A percentile compares a stretch with the other conserved stretches of the same genome.
Conservation (phyloP, 2,329 filamentous ascomycete genomes). For the Lizonia empirigonia region DNA sequence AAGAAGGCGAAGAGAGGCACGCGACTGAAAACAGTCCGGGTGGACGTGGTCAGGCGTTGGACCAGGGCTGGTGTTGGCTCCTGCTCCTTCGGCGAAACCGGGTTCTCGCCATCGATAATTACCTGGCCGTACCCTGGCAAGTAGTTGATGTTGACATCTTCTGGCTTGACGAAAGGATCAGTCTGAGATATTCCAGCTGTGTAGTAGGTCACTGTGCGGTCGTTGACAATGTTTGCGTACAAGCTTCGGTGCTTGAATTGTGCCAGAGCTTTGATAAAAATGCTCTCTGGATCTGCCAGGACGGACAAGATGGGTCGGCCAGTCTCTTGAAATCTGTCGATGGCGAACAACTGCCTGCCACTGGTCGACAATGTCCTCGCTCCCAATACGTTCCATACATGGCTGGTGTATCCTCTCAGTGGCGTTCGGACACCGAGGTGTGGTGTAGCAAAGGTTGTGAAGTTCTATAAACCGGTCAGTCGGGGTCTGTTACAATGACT, state of each 20-base stretch:
- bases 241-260: constrained; percentile 77
- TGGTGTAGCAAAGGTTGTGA: constrained; percentile 88
- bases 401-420: constrained; percentile 49
- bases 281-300: constrained; percentile 79
- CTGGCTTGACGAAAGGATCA: constrained; percentile 75
- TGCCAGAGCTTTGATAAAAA: constrained; percentile 81
- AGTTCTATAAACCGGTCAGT: constrained; percentile 65
- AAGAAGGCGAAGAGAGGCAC: constrained; percentile 70
- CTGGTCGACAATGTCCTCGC: constrained; percentile 81
- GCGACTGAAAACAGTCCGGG: constrained; percentile 54
- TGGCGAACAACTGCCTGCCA: constrained; percentile 83
- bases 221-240: constrained; percentile 88
- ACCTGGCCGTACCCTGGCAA: constrained; percentile 75
- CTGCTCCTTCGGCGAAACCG: constrained; percentile 58
- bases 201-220: constrained; percentile 80
- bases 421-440: constrained; percentile 62
- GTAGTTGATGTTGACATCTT: constrained; percentile 73
- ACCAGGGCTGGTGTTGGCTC: constrained; percentile 44
- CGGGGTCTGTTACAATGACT: not conserved
- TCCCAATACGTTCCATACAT: constrained; percentile 77
- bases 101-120: constrained; percentile 71
- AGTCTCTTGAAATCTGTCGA: constrained; percentile 84
- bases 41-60: constrained; percentile 43
- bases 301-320: constrained; percentile 79
- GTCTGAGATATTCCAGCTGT: constrained; percentile 78